Evolutionary conservation across 2,329 filamentous ascomycete genomes (phyloP), one percentile per base, ranked within the genome.

Genomic region (Cercospora beticola): DNA sequence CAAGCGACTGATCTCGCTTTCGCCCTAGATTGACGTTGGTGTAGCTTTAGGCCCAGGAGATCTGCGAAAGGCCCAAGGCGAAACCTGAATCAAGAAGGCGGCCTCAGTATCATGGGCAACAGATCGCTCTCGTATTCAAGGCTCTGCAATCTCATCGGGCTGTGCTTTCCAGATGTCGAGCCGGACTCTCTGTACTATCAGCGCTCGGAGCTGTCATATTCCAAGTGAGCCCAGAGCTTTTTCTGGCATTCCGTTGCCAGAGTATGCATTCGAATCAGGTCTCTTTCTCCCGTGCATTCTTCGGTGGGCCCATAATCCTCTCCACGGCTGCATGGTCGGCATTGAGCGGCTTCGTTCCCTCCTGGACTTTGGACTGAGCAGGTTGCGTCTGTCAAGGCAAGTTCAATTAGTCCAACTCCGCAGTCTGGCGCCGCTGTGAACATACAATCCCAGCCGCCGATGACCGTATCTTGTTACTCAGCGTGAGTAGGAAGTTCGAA

Each of bases 251-350:
- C 36, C 4, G 16, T 54, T 1, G 49, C 23, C 14, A 4, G 21
- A 12, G 14, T 2, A 16, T 0, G 49, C 12, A 16, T 16, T 21
- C 5, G 5, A 33, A 30, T 64, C 62, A 64, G 7, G 23, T 36
- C 14, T 12, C 21, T 14, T 63, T 64, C 14, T 64, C 33, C 18
- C 60, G 64, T 5, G 31, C 28, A 14, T 67, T 64, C 54, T 75
- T 74, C 16, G 69, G 54, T 1, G 72, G 69, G 12, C 75, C 72
- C 67, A 75, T 71, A 16, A 76, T 69, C 8, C 67, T 60, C 58
- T 76, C 72, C 8, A 76, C 58, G 5, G 71, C 67, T 10, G 71
- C 66, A 16, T 75, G 72, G 23, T 70, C 67, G 23, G 75, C 68
- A 46, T 74, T 73, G 52, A 75, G 62, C 6, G 72, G 64, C n/a